phyloP scores from a whole-genome alignment of 1,284 basidiomycete species.

The Volvariella surrecta region DNA sequence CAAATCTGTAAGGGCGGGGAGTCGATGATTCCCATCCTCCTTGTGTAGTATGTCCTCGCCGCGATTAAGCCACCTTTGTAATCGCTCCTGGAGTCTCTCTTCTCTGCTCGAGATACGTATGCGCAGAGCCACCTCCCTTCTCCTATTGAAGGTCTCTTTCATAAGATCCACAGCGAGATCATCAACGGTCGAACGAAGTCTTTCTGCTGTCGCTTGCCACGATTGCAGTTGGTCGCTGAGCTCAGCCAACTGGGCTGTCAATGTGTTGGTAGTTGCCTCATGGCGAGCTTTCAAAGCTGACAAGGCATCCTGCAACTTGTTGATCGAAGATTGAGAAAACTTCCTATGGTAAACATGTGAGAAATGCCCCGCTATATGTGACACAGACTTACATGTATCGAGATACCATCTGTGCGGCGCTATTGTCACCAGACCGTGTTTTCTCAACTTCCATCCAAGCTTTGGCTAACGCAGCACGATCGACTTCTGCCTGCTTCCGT shows the following conservation, averaged over 20 bases:
- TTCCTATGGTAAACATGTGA: constrained; percentile 39
- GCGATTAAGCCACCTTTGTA: constrained; percentile 47
- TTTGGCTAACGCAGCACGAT: constrained; percentile 36
- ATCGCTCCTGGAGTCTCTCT: constrained; percentile 48
- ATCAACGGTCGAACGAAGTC: constrained; percentile 57
- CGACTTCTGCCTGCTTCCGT: constrained; percentile 30
- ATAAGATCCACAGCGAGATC: constrained; percentile 68
- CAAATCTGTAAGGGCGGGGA: constrained; percentile 26
- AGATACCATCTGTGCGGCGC: constrained; percentile 79
- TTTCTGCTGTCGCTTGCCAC: constrained; percentile 25
- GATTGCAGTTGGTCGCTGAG: constrained; percentile 34
- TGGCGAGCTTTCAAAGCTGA: constrained; percentile 54
- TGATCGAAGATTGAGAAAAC: constrained; percentile 76
- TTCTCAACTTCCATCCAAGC: constrained; percentile 50
- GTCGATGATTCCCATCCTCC: constrained; percentile 12
- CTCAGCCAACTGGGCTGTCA: constrained; percentile 39
- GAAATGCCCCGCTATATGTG: constrained; percentile 4
- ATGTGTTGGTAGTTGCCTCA: constrained; percentile 50
- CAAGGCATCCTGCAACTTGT: constrained; percentile 61
- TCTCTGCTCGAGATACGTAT: constrained; percentile 63
- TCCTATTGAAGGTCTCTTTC: constrained; percentile 66
- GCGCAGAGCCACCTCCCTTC: constrained; percentile 65
- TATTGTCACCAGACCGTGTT: constrained; percentile 60
- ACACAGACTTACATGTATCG: constrained; percentile 66
- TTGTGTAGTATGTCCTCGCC: constrained; percentile 33